phyloP scores from a whole-genome alignment of 306 rosid species.

The Cyamopsis tetragonoloba region DNA sequence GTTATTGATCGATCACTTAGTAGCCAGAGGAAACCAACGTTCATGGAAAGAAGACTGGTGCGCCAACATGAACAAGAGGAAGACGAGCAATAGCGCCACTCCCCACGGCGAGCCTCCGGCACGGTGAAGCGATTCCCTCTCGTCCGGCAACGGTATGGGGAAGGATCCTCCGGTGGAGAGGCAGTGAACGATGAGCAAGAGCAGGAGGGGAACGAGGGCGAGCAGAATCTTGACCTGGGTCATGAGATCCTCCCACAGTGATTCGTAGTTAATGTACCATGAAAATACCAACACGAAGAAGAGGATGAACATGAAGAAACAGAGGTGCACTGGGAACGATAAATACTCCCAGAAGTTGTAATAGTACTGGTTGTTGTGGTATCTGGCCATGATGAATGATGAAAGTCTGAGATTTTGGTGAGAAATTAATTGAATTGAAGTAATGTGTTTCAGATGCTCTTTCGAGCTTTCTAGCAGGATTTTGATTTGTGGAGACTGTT shows the following conservation, averaged over 20 bases:
- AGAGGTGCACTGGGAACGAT: conserved; percentile 57
- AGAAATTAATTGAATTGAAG: neutral
- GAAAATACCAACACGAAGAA: conserved; percentile 52
- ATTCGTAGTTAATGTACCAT: conserved; percentile 75
- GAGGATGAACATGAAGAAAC: conserved; percentile 47
- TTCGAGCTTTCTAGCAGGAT: neutral
- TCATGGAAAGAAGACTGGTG: conserved; percentile 69
- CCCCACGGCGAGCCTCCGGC: conserved; percentile 97
- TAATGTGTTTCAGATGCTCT: neutral
- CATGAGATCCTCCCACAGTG: conserved; percentile 44
- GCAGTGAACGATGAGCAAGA: conserved; percentile 53
- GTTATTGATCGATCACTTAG: conserved; percentile 26
- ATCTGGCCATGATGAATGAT: conserved; percentile 41
- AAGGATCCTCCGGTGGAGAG: conserved; percentile 40
- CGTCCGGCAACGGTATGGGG: conserved; percentile 47
- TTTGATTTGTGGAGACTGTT: conserved; percentile 19
- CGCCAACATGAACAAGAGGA: conserved; percentile 58
- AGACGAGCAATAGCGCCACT: conserved; percentile 57
- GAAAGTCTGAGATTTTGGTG: neutral
- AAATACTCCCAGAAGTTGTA: conserved; percentile 47
- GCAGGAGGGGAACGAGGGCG: conserved; percentile 48
- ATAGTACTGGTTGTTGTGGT: conserved; percentile 30
- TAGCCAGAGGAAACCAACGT: conserved; percentile 76
- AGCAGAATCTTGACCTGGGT: conserved; percentile 53
- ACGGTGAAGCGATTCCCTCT: conserved; percentile 60